A percentile compares a stretch with the other conserved stretches of the same genome.
These are phyloP conservation scores for Lasiodiplodia sp. DNA, from an alignment of 2,329 filamentous ascomycete genomes.

Conservation along the genomic window DNA sequence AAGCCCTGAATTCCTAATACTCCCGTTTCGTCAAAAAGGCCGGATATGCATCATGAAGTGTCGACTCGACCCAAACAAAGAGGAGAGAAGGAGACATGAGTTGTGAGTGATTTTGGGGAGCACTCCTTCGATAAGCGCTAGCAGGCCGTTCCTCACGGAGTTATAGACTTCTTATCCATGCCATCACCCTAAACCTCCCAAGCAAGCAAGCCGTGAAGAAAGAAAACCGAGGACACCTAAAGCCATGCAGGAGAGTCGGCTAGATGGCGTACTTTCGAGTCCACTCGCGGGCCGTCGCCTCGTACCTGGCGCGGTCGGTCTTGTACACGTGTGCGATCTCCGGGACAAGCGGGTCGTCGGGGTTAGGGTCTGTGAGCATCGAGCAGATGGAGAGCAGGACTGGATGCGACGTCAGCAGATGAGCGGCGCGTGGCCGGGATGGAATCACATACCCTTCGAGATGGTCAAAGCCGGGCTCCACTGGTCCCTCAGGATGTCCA, in stretches of 20 bases:
- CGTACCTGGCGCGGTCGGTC: slow-evolving; percentile 94
- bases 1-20: slow-evolving; percentile 31
- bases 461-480: slow-evolving; percentile 99
- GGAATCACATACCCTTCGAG: slow-evolving; percentile 79
- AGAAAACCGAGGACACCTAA: slow-evolving; percentile 30
- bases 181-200: slow-evolving; percentile 31
- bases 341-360: slow-evolving; percentile 96
- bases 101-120: slow-evolving; percentile 38
- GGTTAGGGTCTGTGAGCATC: slow-evolving; percentile 99
- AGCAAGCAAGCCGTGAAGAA: slow-evolving; percentile 30
- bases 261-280: slow-evolving; percentile 99
- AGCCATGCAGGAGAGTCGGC: slow-evolving; percentile 30
- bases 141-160: slow-evolving; percentile 26
- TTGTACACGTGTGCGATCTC: slow-evolving; percentile 99
- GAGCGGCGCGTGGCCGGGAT: background rate
- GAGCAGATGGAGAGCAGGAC: slow-evolving; percentile 99
- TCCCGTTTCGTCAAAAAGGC: slow-evolving; percentile 35
- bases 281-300: slow-evolving; percentile 97
- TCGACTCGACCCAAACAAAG: slow-evolving; percentile 29
- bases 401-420: slow-evolving; percentile 50
- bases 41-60: slow-evolving; percentile 39
- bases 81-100: slow-evolving; percentile 31
- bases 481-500: slow-evolving; percentile 98
- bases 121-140: slow-evolving; percentile 25
- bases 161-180: slow-evolving; percentile 30